A percentile compares a stretch with the other conserved stretches of the same genome.
phyloP scores from a whole-genome alignment of 352 stramenopile genomes.

The Pythium coloratum region DNA sequence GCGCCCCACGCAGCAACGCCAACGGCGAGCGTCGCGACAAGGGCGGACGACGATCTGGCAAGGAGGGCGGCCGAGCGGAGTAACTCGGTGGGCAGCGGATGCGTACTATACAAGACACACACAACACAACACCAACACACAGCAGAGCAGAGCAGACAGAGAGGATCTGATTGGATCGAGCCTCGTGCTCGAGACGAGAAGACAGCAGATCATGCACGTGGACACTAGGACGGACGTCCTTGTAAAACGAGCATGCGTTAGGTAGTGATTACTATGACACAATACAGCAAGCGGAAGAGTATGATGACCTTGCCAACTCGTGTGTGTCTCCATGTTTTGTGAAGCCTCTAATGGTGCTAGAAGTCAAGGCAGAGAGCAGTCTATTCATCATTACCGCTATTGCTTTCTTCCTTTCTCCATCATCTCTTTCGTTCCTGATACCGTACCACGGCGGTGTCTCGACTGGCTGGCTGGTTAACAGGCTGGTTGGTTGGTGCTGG shows the following conservation, averaged over 20 bases:
- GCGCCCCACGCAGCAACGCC: conserved; percentile 33
- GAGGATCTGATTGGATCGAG: conserved; percentile 17
- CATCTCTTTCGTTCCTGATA: conserved; percentile 9
- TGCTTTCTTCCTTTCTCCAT: conserved; percentile 17
- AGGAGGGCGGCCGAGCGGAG: conserved; percentile 51
- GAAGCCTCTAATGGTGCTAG: background rate
- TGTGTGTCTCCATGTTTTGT: background rate
- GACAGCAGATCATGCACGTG: conserved; percentile 1
- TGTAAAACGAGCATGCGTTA: conserved; percentile 16
- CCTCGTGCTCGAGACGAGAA: background rate
- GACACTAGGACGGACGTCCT: background rate
- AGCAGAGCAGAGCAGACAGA: conserved; percentile 5
- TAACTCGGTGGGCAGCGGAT: conserved; percentile 32
- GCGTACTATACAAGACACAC: conserved; percentile 31
- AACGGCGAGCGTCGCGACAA: conserved; percentile 55
- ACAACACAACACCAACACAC: conserved; percentile 18
- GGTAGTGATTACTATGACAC: conserved; percentile 25
- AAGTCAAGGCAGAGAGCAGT: conserved; percentile 23
- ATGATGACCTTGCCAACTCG: conserved; percentile 12
- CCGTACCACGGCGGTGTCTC: background rate
- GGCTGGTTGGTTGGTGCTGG: background rate
- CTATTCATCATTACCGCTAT: conserved; percentile 28
- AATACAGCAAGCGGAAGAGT: conserved; percentile 21
- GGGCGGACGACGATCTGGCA: conserved; percentile 61
- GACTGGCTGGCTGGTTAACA: background rate